Base-by-base conservation (phyloP, 1,284 basidiomycete genomes). In the Rhodotorula sp. region DNA sequence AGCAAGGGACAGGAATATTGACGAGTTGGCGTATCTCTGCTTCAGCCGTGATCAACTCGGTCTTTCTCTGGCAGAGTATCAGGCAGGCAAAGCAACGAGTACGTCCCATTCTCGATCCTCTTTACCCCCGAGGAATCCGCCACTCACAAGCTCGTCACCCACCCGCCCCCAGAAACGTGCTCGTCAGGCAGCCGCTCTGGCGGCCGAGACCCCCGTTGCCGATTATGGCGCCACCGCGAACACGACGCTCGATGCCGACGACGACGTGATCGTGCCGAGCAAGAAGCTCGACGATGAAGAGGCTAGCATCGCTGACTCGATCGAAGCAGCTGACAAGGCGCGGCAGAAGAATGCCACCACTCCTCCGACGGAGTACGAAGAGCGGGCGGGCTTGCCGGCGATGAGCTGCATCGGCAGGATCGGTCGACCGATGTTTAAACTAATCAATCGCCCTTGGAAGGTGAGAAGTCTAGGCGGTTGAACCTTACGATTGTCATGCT, bases 371-470 rank as follows among this genome's bases (percentile, higher is more conserved):
- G 15, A 54, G 8, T 60, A 62, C 26, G 53, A 44, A 3, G 37
- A 44, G 61, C 46, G 8, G 18, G 64, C 66, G 3, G 67, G 69
- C 0, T 30, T 76, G 45, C 70, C 72, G 14, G 59, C 72, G 42
- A 72, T 66, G 53, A 72, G 66, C 22, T 77, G 79, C 62, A 70
- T 81, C n/a, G 81, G 79, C 5, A 66, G 81, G 4, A 65, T 80
- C 22, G 78, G 77, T 5, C 65, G 75, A 45, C 81, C 81, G 6
- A 69, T 82, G 29, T 78, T 82, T 62, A 75, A 69, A n/a, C 67
- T 79, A 15, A 79, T 82, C 45, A 78, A 80, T 62, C 71, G 77
- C n/a, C 80, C 80, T 3, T 82, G 79, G 79, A 81, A 81, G 72
- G 69, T 72, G 53, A 22, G 69, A 24, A 24, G 33, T 2, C 33